Evolutionary conservation across 208 protist genomes (phyloP).

Genomic region (Polymyxa betae): DNA sequence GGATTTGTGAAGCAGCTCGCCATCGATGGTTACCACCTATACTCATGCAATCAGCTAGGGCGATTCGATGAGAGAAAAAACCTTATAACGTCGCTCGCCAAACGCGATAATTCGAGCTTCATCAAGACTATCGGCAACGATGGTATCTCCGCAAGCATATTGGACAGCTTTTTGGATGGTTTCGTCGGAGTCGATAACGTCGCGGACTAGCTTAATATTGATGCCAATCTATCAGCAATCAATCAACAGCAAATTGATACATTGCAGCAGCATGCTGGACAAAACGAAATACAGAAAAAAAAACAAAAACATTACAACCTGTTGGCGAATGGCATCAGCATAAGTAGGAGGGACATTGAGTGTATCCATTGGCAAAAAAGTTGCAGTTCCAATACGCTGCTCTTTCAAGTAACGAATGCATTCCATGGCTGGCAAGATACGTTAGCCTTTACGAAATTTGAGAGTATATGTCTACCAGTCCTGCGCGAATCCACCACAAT

Average conservation of each 20-base stretch:
- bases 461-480: not conserved
- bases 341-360: not conserved
- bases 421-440: constrained; percentile 33
- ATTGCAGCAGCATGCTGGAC: too few species aligned
- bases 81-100: constrained; percentile 15
- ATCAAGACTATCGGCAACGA: constrained; percentile 57
- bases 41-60: constrained; percentile 4
- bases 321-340: constrained; percentile 42
- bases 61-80: constrained; percentile 30
- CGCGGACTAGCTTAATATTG: constrained; percentile 54
- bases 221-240: not conserved
- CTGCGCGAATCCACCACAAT: constrained; percentile 68
- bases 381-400: constrained; percentile 55
- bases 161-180: constrained; percentile 54
- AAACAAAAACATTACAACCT: not conserved
- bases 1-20: constrained; percentile 63
- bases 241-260: too few species aligned
- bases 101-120: constrained; percentile 59
- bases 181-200: constrained; percentile 53
- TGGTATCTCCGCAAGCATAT: constrained; percentile 66
- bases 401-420: constrained; percentile 67
- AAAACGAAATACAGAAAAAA: not conserved
- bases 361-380: constrained; percentile 66
- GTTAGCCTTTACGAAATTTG: not conserved
- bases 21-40: constrained; percentile 63